Evolutionary conservation across 192 early-diverging fungal genomes (phyloP).

Genomic region (Entomortierella chlamydospora): DNA sequence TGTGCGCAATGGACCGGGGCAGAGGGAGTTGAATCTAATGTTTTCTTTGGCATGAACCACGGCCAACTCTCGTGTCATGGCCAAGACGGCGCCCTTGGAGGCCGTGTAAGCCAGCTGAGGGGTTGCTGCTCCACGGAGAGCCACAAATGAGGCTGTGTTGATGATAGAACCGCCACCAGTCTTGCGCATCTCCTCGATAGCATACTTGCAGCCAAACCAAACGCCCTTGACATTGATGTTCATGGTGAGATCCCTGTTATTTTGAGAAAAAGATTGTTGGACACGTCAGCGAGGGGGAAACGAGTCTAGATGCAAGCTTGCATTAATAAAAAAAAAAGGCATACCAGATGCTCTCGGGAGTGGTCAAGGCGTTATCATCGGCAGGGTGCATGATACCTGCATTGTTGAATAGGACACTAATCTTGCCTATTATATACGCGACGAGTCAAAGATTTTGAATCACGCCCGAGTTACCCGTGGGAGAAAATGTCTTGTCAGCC

Average conservation of each 20-base stretch:
- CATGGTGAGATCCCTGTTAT: conserved; percentile 71
- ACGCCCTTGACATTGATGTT: conserved; percentile 91
- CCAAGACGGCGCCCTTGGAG: conserved; percentile 87
- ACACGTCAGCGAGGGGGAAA: too few species aligned
- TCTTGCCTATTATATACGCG: conserved; percentile 66
- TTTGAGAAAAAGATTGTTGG: neutral
- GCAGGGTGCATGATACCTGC: conserved; percentile 87
- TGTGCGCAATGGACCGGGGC: conserved; percentile 84
- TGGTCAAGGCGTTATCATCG: conserved; percentile 83
- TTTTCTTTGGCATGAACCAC: conserved; percentile 88
- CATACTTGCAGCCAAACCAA: conserved; percentile 89
- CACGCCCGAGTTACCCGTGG: conserved; percentile 9
- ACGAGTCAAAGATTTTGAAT: too few species aligned
- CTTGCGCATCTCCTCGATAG: conserved; percentile 78
- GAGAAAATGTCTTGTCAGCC: neutral
- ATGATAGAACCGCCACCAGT: conserved; percentile 83
- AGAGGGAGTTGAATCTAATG: conserved; percentile 86
- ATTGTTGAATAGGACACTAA: conserved; percentile 89
- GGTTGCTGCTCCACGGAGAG: conserved; percentile 81
- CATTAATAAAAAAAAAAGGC: too few species aligned
- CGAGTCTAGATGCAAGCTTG: too few species aligned
- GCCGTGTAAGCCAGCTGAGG: conserved; percentile 90
- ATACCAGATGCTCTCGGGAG: conserved; percentile 84
- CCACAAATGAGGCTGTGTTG: conserved; percentile 88
- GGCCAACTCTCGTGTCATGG: conserved; percentile 88